These are phyloP conservation scores for Phoma herbarum DNA, from an alignment of 2,329 filamentous ascomycete species.

Conservation along the genomic window DNA sequence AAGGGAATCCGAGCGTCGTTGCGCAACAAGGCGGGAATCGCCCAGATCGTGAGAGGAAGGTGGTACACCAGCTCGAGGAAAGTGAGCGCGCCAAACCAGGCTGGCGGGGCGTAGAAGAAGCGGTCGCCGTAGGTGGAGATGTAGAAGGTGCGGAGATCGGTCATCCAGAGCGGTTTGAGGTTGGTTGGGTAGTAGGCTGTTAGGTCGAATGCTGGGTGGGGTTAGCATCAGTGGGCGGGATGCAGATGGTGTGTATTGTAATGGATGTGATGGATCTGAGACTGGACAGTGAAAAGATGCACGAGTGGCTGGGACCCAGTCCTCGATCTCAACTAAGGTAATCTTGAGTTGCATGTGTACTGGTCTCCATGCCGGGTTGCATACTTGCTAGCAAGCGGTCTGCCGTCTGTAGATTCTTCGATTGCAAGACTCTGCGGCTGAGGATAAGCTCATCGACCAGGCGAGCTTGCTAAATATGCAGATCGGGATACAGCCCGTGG, in stretches of 20 bases:
- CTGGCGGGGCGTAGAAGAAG: slow-evolving; percentile 67
- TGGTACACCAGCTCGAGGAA: slow-evolving; percentile 70
- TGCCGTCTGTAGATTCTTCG: background rate
- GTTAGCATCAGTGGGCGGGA: background rate
- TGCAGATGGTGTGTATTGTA: background rate
- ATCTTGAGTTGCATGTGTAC: background rate
- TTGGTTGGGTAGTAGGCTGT: slow-evolving; percentile 65
- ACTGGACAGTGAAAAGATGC: background rate
- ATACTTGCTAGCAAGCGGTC: background rate
- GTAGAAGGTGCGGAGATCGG: slow-evolving; percentile 64
- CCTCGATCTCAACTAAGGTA: background rate
- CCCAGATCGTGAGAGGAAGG: slow-evolving; percentile 68
- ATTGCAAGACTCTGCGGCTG: background rate
- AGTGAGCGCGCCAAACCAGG: slow-evolving; percentile 67
- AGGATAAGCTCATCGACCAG: background rate
- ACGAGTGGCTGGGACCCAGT: background rate
- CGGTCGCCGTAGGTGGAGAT: slow-evolving; percentile 68
- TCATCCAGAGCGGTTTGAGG: slow-evolving; percentile 61
- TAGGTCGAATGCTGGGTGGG: slow-evolving; percentile 65
- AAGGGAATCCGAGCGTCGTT: slow-evolving; percentile 67
- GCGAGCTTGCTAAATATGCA: background rate
- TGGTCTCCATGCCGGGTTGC: background rate
- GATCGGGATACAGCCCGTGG: background rate
- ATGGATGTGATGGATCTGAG: background rate
- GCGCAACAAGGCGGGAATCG: slow-evolving; percentile 63